phyloP scores from a whole-genome alignment of 805 yeast genomes.

The Saccharomycopsis sp. region DNA sequence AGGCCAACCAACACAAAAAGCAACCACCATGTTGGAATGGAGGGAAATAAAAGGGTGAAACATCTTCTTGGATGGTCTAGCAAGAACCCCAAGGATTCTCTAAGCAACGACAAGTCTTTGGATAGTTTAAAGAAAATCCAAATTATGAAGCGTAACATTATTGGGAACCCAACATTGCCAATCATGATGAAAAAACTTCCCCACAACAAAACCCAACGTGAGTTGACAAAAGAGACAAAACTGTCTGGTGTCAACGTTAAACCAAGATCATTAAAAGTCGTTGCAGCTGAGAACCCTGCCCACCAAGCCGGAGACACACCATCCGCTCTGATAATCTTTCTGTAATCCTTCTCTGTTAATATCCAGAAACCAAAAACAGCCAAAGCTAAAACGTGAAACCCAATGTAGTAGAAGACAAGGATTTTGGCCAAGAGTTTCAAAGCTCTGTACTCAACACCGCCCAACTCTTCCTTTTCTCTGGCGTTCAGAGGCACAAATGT shows the following conservation, averaged over 20 bases:
- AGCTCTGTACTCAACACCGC: slow-evolving; percentile 95
- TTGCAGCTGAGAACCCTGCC: slow-evolving; percentile 77
- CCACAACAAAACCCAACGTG: slow-evolving; percentile 56
- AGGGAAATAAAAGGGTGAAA: slow-evolving; percentile 84
- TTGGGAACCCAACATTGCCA: slow-evolving; percentile 95
- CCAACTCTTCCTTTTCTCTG: slow-evolving; percentile 85
- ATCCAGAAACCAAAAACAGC: slow-evolving; percentile 58
- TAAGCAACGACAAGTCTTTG: slow-evolving; percentile 49
- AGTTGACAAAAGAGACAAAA: slow-evolving; percentile 54
- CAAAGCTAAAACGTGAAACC: slow-evolving; percentile 55
- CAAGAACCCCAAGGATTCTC: slow-evolving; percentile 76
- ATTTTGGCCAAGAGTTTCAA: slow-evolving; percentile 65
- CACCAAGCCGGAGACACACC: slow-evolving; percentile 85
- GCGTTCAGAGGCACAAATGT: slow-evolving; percentile 75
- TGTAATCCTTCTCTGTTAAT: slow-evolving; percentile 33
- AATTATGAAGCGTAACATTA: slow-evolving; percentile 66
- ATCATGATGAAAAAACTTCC: slow-evolving; percentile 66
- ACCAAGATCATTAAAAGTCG: slow-evolving; percentile 82
- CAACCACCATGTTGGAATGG: slow-evolving; percentile 94
- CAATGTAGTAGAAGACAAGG: slow-evolving; percentile 58
- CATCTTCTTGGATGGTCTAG: slow-evolving; percentile 97
- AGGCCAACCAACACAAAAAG: slow-evolving; percentile 61
- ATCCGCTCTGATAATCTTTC: slow-evolving; percentile 34
- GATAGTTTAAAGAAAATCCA: slow-evolving; percentile 66
- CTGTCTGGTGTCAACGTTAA: slow-evolving; percentile 74